Conservation (phyloP, 1,139 yeast genomes). For the Meyerozyma smithsonii region DNA sequence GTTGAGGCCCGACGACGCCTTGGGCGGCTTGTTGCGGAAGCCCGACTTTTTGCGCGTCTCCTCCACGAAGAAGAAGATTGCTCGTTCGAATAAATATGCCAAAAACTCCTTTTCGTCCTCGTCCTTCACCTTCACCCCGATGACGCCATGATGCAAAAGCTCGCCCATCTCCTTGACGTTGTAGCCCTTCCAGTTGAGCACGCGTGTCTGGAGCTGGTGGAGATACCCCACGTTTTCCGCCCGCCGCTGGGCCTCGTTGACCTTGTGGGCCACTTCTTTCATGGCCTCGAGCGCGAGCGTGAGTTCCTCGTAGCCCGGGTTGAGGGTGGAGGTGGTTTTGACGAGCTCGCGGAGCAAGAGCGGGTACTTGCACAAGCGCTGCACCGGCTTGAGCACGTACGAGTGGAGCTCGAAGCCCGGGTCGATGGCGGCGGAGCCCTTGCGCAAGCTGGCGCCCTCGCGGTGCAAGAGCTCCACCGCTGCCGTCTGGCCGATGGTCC, state of each 20-base stretch:
- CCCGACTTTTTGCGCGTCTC: conserved; percentile 18
- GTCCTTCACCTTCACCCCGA: conserved; percentile 72
- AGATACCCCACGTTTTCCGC: conserved; percentile 79
- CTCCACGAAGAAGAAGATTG: conserved; percentile 73
- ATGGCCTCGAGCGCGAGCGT: conserved; percentile 61
- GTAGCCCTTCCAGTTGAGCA: conserved; percentile 94
- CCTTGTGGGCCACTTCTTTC: conserved; percentile 69
- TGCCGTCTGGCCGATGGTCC: conserved; percentile 79
- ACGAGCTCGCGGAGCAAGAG: conserved; percentile 70
- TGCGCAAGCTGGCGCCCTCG: conserved; percentile 54
- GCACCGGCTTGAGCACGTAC: conserved; percentile 88
- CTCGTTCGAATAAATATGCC: conserved; percentile 83
- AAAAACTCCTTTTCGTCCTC: conserved; percentile 77
- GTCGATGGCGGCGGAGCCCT: conserved; percentile 61
- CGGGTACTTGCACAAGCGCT: conserved; percentile 91
- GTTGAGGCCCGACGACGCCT: not conserved
- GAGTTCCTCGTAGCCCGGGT: conserved; percentile 65
- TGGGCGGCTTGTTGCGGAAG: conserved; percentile 12
- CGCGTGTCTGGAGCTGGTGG: conserved; percentile 65
- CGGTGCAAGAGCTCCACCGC: conserved; percentile 77
- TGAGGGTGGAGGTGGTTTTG: conserved; percentile 49
- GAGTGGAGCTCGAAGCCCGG: conserved; percentile 89
- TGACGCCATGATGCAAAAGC: conserved; percentile 69
- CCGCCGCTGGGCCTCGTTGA: conserved; percentile 91
- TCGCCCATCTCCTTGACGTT: conserved; percentile 80